Evolutionary conservation across 1,284 basidiomycete genomes (phyloP), one percentile per base, ranked within the genome.

Genomic region (Polyporus tsugae): DNA sequence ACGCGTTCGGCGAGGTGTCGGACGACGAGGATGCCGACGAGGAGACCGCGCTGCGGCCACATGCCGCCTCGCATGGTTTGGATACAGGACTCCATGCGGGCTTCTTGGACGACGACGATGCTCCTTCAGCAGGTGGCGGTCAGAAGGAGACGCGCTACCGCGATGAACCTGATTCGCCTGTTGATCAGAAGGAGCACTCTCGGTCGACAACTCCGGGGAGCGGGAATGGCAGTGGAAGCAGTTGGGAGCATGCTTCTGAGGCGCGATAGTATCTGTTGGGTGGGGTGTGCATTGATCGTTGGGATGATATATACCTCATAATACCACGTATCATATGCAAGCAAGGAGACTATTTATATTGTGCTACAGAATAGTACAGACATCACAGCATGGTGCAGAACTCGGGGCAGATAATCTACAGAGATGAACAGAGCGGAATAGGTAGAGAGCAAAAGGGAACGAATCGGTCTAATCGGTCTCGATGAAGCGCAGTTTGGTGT

Each of bases 1-100:
- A 97, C 80, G 95, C 95, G 17, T 97, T 97, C 80, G 95, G 95
- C 25, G 94, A 95, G 78, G 86, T 90, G 39, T 91, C 89, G 35
- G 92, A 94, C 72, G 91, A 93, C 52, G 86, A 87, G 44, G 89
- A 93, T 69, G 90, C 84, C 36, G 87, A 93, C 77, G 92, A 94
- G 75, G 84, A 86, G 73, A 89, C 89, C 5, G 83, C 84, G 52
- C 79, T 94, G 64, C 77, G 74, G 36, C 75, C 76, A 9, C 72
- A 73, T 44, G 74, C 67, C 11, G 73, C 70, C 19, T 75, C 73
- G 66, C 75, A 79, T 2, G 80, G 68, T 5, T 79, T 75, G 17
- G 72, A 74, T 68, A 77, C 80, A 85, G 22, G 85, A 80, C 7
- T 90, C 77, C 89, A 92, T 75, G 85, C 88, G 13, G 90, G 86